Evolutionary conservation across 139 green algal species (phyloP), one percentile per base, ranked within the genome.

Genomic region (Pleodorina starrii): DNA sequence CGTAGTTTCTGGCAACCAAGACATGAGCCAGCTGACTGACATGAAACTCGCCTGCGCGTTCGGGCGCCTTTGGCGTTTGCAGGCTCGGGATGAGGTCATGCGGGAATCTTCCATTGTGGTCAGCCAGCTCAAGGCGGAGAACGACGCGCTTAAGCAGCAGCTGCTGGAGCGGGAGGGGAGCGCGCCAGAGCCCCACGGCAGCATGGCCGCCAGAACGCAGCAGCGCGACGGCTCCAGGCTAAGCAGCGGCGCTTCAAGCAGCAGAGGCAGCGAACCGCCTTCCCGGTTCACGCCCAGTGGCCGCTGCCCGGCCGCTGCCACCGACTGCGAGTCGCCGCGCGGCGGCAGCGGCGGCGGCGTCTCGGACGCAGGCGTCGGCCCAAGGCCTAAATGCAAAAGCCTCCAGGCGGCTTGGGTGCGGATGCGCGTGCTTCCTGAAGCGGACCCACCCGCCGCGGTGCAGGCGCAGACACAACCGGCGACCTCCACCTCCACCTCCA

Each of bases 31-130:
- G n/a, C n/a, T n/a, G n/a, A n/a, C n/a, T n/a, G n/a, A n/a, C n/a
- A 66, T 66, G 54, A 7, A 66, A 66, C 7, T 25, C n/a, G 7
- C 29, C 2, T 7, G 54, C 29, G 54, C 54, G 25, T 32, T 12
- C 54, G 54, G 54, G 54, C 29, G 54, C 51, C 29, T 66, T 66
- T 25, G 21, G 25, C 54, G 54, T 9, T n/a, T 21, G 36, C 78
- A 85, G 78, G 78, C 78, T 54, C 51, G 78, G 21, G 78, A 85
- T 38, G 25, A 38, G 25, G 38, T 85, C 0, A 73, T 85, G 78
- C 19, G 38, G 19, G 78, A 73, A 5, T 73, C 78, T 0, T 48
- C 78, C 12, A n/a, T 43, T 9, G 21, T 85, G 1, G 27, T 85
- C 10, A 74, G 36, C 23, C n/a, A 40, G 38, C 54, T 85, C 5